Base-by-base conservation (phyloP, 768 basidiomycete species). In the Lactarius psammicola region DNA sequence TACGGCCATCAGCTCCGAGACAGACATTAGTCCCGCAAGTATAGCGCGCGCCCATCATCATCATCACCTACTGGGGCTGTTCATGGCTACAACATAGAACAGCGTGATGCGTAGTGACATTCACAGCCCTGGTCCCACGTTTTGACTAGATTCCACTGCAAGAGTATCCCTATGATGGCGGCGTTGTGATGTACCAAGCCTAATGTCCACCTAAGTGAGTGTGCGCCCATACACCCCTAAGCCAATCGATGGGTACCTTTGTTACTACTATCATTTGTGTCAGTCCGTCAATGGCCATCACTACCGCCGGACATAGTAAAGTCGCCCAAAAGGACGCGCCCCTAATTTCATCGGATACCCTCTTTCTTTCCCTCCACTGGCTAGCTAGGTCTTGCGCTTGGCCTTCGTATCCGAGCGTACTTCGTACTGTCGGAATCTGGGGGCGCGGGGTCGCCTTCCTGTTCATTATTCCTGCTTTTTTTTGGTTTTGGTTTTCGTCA, bases 341-440 rank as follows among this genome's bases (percentile, higher is more conserved):
- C 20, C 1, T 3, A 2, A 4, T 4, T 26, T 17, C 7, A 18
- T 26, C 6, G 38, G 64, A 63, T 38, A 7, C 36, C 20, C 55
- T 53, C 56, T 38, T 55, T 31, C 67, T 46, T 42, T 54, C 61
- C 56, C 46, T 36, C 31, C 33, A 66, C 67, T 68, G 64, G 56
- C 67, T 68, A 60, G 67, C 46, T 68, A 64, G 66, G 59, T 62
- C 61, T 38, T 42, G 26, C 28, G 36, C 23, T 56, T 51, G 26
- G 28, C 13, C 63, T 57, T 51, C 31, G 56, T 54, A n/a, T 66
- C 59, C 56, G 33, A n/a, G 58, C 33, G 28, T 38, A 51, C 59
- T 56, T 28, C 36, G 36, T 53, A 34, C 38, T 33, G 8, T 55
- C 17, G 30, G 62, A 57, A 67, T 63, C 62, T 51, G 26, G 60